Conservation (phyloP, 805 yeast genomes). For the Clavispora asparagi region DNA sequence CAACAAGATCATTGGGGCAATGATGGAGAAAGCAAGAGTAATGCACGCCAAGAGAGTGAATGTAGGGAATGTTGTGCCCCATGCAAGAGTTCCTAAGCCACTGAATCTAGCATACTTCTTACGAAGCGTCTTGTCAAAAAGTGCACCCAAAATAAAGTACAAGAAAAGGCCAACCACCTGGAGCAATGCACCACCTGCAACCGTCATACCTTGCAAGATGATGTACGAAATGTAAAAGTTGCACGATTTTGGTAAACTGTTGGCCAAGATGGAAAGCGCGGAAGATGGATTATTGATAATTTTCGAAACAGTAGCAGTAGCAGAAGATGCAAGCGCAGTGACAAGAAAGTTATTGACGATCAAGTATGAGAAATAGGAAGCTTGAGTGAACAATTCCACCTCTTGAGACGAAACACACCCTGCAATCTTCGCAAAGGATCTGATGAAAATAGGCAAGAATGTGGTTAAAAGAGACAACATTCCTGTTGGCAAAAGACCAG, state of each 20-base stretch:
- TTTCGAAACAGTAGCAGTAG: conserved; percentile 60
- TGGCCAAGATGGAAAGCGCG: conserved; percentile 56
- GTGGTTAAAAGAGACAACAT: conserved; percentile 63
- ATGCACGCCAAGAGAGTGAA: conserved; percentile 69
- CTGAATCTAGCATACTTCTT: conserved; percentile 61
- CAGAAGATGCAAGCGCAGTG: conserved; percentile 67
- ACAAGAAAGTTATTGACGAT: conserved; percentile 68
- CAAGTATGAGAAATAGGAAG: conserved; percentile 63
- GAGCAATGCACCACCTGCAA: conserved; percentile 59
- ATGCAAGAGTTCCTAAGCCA: conserved; percentile 46
- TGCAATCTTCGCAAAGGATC: conserved; percentile 54
- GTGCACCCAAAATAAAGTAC: conserved; percentile 51
- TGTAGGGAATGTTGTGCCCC: conserved; percentile 80
- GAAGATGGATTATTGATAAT: conserved; percentile 54
- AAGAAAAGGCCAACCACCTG: conserved; percentile 57
- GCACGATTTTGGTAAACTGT: conserved; percentile 67
- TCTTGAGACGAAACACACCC: conserved; percentile 56
- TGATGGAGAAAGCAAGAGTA: conserved; percentile 60
- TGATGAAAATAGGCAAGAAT: conserved; percentile 59
- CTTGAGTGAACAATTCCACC: conserved; percentile 62
- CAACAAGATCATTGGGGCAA: conserved; percentile 76
- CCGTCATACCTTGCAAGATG: conserved; percentile 61
- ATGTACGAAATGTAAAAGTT: conserved; percentile 69
- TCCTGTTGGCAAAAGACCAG: conserved; percentile 65
- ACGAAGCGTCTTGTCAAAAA: conserved; percentile 61